These are phyloP conservation scores for Trichoderma endophyticum DNA, from an alignment of 2,329 filamentous ascomycete genomes.

Conservation along the genomic window DNA sequence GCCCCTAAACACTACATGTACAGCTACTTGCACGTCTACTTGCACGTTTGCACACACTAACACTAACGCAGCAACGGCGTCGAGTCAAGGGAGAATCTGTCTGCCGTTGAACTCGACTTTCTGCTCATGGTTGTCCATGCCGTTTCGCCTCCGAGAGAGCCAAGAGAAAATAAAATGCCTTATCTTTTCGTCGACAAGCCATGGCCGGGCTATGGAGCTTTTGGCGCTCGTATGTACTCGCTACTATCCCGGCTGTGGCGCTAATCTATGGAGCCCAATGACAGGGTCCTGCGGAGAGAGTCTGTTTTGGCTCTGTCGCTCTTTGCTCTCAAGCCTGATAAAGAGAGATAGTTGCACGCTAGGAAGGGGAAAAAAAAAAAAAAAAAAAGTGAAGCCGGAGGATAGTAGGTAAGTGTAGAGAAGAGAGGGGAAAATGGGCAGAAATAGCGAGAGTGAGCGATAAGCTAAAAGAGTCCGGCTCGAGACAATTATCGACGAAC, in stretches of 20 bases:
- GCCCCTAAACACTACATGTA: background rate
- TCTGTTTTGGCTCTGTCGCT: background rate
- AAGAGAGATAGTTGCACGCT: background rate
- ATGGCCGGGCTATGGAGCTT: background rate
- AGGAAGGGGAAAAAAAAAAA: background rate
- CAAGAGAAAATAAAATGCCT: background rate
- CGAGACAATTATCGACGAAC: background rate
- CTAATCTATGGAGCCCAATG: constrained; percentile 23
- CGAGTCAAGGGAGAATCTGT: background rate
- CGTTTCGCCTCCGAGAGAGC: background rate
- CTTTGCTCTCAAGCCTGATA: background rate
- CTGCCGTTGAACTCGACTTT: background rate
- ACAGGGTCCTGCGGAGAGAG: background rate
- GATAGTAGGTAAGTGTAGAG: background rate
- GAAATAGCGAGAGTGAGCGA: background rate
- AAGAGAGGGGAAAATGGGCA: background rate
- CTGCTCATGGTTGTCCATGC: background rate
- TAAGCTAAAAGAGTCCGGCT: background rate
- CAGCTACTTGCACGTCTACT: background rate
- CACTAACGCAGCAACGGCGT: background rate
- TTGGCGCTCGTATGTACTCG: background rate
- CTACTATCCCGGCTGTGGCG: constrained; percentile 19
- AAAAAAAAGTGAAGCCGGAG: background rate
- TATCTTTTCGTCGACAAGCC: background rate
- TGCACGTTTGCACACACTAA: no score